Evolutionary conservation across 306 rosid species (phyloP).

Genomic region (Castanospermum australe): DNA sequence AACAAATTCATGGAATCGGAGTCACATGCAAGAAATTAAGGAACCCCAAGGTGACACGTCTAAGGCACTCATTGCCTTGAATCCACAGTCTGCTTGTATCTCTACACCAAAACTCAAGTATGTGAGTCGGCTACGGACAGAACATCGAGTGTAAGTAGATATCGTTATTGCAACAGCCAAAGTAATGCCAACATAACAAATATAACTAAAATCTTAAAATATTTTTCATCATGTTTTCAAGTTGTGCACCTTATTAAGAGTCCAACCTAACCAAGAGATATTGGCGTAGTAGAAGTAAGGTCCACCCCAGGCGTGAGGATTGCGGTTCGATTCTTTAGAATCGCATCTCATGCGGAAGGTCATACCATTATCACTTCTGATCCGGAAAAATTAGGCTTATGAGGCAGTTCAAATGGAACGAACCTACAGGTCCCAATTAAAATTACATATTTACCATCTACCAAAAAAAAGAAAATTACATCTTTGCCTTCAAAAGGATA

Average conservation of each 20-base stretch:
- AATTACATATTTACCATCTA: neutral
- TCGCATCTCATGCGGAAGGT: no score
- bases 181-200: neutral
- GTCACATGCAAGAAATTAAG: conserved; percentile 51
- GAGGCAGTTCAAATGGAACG: no score
- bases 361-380: no score
- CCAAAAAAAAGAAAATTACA: no score
- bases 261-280: no score
- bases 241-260: conserved; percentile 4
- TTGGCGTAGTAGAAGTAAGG: no score
- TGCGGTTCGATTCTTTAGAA: no score
- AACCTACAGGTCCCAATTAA: conserved; percentile 14
- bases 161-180: neutral
- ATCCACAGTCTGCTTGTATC: conserved; percentile 52
- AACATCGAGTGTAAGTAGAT: conserved; percentile 87
- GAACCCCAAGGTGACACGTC: conserved; percentile 66
- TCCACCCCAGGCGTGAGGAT: no score
- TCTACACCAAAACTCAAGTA: conserved; percentile 79
- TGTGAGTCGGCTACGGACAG: conserved; percentile 85
- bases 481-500: neutral
- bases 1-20: conserved; percentile 36
- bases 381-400: no score
- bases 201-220: neutral
- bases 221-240: neutral
- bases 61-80: conserved; percentile 78